A percentile compares a stretch with the other conserved stretches of the same genome.
phyloP scores from a whole-genome alignment of 805 yeast genomes.

The Spathaspora arborariae region DNA sequence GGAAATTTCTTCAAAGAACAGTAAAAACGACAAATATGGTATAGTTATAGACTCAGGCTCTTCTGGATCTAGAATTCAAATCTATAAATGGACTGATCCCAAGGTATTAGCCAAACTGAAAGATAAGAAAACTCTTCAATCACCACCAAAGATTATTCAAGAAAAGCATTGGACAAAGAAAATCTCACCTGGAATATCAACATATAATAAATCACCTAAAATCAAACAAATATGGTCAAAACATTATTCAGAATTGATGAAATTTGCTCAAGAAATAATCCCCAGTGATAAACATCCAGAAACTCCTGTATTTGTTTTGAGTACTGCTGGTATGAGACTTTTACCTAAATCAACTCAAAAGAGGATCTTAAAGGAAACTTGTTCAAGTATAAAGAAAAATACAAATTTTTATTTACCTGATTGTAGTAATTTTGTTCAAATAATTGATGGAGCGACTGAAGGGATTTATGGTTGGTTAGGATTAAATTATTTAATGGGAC shows the following conservation, averaged over 20 bases:
- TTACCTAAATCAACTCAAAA: slow-evolving; percentile 52
- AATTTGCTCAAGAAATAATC: slow-evolving; percentile 65
- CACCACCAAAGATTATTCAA: slow-evolving; percentile 68
- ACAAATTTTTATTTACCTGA: slow-evolving; percentile 53
- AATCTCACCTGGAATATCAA: slow-evolving; percentile 81
- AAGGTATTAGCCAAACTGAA: slow-evolving; percentile 15
- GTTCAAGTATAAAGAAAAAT: slow-evolving; percentile 50
- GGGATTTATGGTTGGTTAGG: slow-evolving; percentile 97
- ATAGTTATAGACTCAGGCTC: slow-evolving; percentile 95
- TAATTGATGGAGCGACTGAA: slow-evolving; percentile 92
- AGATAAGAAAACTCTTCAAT: slow-evolving; percentile 34
- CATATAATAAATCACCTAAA: slow-evolving; percentile 42
- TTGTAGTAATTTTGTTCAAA: slow-evolving; percentile 71
- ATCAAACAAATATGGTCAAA: slow-evolving; percentile 60
- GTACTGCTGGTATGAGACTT: slow-evolving; percentile 96
- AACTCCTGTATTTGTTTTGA: slow-evolving; percentile 87
- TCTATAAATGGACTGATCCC: slow-evolving; percentile 72
- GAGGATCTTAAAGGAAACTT: slow-evolving; percentile 55
- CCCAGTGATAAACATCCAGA: slow-evolving; percentile 56
- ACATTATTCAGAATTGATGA: slow-evolving; percentile 64
- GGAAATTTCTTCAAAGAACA: no score
- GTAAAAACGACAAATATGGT: slow-evolving; percentile 51
- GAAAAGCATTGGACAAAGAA: slow-evolving; percentile 67
- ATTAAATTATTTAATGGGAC: slow-evolving; percentile 75
- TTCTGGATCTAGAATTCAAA: slow-evolving; percentile 85